Evolutionary conservation across 495 filamentous ascomycete genomes (phyloP), one percentile per base, ranked within the genome.

Genomic region (Daldinia decipiens): DNA sequence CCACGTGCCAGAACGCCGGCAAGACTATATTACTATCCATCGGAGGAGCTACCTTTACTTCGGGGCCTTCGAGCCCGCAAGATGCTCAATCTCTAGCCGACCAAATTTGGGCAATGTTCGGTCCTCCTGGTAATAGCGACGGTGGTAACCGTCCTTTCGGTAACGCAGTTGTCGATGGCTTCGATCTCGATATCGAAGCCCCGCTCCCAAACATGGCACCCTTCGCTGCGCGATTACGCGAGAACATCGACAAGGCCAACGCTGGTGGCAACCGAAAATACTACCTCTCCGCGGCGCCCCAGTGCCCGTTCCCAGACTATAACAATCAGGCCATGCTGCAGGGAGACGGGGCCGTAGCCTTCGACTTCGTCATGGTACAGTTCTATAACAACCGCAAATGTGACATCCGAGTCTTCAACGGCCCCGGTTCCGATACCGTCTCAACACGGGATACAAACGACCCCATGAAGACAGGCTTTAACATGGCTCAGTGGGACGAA

Each of bases 301-400:
- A 85, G 67, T 89, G 87, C 58, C 81, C 84, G 4, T 81, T 80
- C 54, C 87, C 86, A 0, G 85, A 87, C 68, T 78, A 74, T 13
- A 83, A 88, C 21, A 83, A 89, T 70, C 77, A 85, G 50, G 78
- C 80, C 0, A 81, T 87, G 31, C 80, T 92, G 24, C 72, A 84
- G 40, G 81, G 79, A 1, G 36, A 63, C 47, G 17, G n/a, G 15
- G 76, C 82, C 9, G 82, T 86, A 19, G 73, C 72, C 5, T 84
- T 90, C 43, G 90, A 92, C 68, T 90, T 89, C 51, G 74, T 92
- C 31, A 89, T 85, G 74, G 85, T 91, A 3, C 90, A 92, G 73
- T 92, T 92, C 81, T 92, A 82, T 65, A 83, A 83, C 68, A 90
- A 90, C 79, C 84, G 79, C 69, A 47, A 61, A 31, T 92, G 90